These are phyloP conservation scores for Xanthoceras sorbifolium DNA, from an alignment of 345 rosid genomes.

Conservation along the genomic window DNA sequence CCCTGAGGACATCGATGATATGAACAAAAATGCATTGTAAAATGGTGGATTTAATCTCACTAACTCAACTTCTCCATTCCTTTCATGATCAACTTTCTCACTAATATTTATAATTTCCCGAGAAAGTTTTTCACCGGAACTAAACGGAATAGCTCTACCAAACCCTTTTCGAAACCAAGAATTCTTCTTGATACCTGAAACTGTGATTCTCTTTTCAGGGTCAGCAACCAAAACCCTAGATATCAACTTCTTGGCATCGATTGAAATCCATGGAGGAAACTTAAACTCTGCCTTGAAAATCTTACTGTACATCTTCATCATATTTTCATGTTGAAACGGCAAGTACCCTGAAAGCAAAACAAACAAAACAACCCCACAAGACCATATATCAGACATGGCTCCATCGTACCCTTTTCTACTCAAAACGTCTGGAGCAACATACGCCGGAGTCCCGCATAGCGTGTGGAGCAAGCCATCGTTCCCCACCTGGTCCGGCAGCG, in stretches of 20 bases:
- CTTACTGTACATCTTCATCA: conserved; percentile 45
- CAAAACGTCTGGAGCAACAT: conserved; percentile 54
- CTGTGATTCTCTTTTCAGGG: conserved; percentile 45
- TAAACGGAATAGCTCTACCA: conserved; percentile 6
- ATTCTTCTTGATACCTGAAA: conserved; percentile 40
- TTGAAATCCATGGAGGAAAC: conserved; percentile 44
- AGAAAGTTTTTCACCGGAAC: conserved; percentile 24
- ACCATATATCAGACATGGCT: conserved; percentile 54
- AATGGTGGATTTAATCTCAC: conserved; percentile 24
- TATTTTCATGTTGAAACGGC: conserved; percentile 48
- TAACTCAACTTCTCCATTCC: too few species aligned
- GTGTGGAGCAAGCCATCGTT: conserved; percentile 48
- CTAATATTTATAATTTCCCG: too few species aligned
- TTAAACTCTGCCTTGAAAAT: conserved; percentile 46
- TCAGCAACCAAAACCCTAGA: conserved; percentile 51
- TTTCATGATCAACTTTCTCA: too few species aligned
- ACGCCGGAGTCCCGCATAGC: conserved; percentile 49
- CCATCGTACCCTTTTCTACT: conserved; percentile 49
- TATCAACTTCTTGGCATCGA: conserved; percentile 39
- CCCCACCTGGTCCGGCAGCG: conserved; percentile 37
- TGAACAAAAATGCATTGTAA: conserved; percentile 54
- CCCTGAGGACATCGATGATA: conserved; percentile 51
- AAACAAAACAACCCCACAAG: conserved; percentile 58
- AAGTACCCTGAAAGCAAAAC: conserved; percentile 44
- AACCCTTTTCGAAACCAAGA: conserved; percentile 42